Evolutionary conservation across 2,329 filamentous ascomycete species (phyloP).

Genomic region (Pseudopithomyces maydicus): DNA sequence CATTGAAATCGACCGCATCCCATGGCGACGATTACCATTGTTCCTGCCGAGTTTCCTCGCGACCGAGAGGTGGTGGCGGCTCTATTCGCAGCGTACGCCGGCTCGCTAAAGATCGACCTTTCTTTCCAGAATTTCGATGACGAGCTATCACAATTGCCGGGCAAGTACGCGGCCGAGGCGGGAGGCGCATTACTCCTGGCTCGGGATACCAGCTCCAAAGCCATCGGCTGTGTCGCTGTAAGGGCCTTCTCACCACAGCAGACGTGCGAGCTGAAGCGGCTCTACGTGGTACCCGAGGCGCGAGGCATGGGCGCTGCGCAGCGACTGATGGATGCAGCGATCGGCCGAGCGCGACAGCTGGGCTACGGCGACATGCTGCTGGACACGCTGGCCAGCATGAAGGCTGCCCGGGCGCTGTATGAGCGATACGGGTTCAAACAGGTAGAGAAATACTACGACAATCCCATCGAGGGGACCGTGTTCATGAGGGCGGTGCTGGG

Average conservation of each 20-base stretch:
- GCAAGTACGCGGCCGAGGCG: constrained; percentile 55
- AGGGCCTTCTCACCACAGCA: constrained; percentile 43
- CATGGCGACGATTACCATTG: constrained; percentile 7
- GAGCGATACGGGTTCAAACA: constrained; percentile 57
- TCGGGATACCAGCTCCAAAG: constrained; percentile 20
- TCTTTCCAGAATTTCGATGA: constrained; percentile 61
- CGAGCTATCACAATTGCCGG: constrained; percentile 60
- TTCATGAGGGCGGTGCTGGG: constrained; percentile 53
- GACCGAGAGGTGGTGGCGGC: constrained; percentile 46
- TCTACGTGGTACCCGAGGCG: constrained; percentile 57
- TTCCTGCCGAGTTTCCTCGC: constrained; percentile 44
- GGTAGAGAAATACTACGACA: constrained; percentile 61
- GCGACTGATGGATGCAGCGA: constrained; percentile 51
- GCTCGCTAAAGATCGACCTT: constrained; percentile 58
- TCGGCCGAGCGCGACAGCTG: constrained; percentile 52
- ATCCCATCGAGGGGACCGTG: constrained; percentile 57
- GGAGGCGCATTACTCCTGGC: constrained; percentile 58
- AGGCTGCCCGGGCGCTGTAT: constrained; percentile 57
- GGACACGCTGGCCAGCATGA: constrained; percentile 62
- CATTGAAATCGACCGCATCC: not conserved
- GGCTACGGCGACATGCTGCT: constrained; percentile 60
- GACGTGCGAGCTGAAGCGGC: constrained; percentile 62
- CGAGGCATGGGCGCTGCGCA: constrained; percentile 58
- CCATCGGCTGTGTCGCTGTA: constrained; percentile 58
- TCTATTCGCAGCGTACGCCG: constrained; percentile 48